Conservation (phyloP, 2,329 filamentous ascomycete genomes). For the Albophoma yamanashiensis region DNA sequence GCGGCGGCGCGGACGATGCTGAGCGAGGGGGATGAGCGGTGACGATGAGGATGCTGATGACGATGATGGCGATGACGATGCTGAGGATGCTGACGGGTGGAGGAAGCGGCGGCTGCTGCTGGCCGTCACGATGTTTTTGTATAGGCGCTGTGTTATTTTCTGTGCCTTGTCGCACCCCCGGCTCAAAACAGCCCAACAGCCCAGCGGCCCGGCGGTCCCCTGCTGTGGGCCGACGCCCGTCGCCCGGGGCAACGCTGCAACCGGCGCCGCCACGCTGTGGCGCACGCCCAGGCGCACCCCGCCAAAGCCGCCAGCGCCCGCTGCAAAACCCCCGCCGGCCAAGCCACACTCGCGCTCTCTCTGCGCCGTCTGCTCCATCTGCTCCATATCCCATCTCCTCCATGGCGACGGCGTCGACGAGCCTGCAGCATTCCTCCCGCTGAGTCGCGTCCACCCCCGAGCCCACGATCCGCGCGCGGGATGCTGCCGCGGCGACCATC, state of each 20-base stretch:
- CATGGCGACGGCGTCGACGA: neutral
- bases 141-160: slow-evolving; percentile 6
- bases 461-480: neutral
- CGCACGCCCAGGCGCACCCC: neutral
- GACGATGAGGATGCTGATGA: neutral
- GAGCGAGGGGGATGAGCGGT: neutral
- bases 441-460: neutral
- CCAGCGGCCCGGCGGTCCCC: neutral
- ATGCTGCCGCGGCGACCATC: neutral
- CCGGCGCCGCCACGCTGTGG: neutral
- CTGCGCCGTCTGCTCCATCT: neutral
- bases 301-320: too few relatives aligned
- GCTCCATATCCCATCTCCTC: neutral
- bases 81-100: neutral
- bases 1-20: neutral
- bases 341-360: too few relatives aligned
- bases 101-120: neutral
- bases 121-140: slow-evolving; percentile 21
- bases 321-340: neutral
- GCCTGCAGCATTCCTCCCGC: slow-evolving; percentile 5
- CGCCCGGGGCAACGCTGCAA: slow-evolving; percentile 10
- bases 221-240: slow-evolving; percentile 9
- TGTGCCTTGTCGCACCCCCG: slow-evolving; percentile 2
- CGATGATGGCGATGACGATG: neutral
- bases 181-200: slow-evolving; percentile 4